Base-by-base conservation (phyloP, 1,284 basidiomycete species). In the Rhizoctonia solani region DNA sequence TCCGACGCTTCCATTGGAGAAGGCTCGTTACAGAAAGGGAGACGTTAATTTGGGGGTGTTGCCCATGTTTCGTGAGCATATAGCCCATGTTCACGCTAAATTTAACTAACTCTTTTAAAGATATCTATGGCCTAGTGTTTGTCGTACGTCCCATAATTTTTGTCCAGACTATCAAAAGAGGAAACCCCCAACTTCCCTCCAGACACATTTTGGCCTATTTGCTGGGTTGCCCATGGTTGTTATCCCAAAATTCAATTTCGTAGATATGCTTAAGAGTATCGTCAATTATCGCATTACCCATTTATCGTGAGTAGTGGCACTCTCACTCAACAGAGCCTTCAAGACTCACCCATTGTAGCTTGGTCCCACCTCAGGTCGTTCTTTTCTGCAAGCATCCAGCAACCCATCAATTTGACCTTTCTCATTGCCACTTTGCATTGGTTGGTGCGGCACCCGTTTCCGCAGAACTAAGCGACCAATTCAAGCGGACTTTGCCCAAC, bases 371-470 rank as follows among this genome's bases (percentile, higher is more conserved):
- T 3, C 85, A 78, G 81, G 80, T 77, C 73, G 87, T 82, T 63
- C 82, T 78, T 68, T 78, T 78, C 52, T 87, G 77, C 82, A 87
- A 83, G 85, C 85, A 89, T 75, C 86, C 89, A 23, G 83, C 81
- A 13, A 81, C 83, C 27, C 84, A 87, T 72, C 81, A 88, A 44
- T 87, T 87, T 72, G 83, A 92, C 72, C 78, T 95, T 25, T 82
- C 80, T 50, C 78, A 81, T 56, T 75, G 93, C 53, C 79, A 84
- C 66, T 78, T 82, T 72, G 80, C 86, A 69, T 82, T 90, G 78
- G 80, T 80, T 53, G 88, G 90, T 25, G 92, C 90, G 0, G 90
- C 90, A 0, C 90, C 90, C 2, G 77, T 93, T 3, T 86, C 88
- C 2, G 77, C 81, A 16, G 89, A 90, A 73, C 79, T 90, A 30